Base-by-base conservation (phyloP, 1,284 basidiomycete species). In the Polyporus tsugae region DNA sequence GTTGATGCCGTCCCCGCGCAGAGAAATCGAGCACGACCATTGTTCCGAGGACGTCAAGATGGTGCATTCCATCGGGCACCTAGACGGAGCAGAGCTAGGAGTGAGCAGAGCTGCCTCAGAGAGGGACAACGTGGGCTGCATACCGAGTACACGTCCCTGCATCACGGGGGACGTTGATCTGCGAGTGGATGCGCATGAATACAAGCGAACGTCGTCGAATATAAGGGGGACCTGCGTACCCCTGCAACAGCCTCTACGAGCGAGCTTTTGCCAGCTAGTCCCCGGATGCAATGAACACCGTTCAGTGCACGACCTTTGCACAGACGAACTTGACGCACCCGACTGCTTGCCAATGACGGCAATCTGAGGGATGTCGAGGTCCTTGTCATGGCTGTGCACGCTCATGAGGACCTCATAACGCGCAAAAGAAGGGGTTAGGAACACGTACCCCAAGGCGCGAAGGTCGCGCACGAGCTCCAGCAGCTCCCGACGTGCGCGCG, bases 101-200 rank as follows among this genome's bases (percentile, higher is more conserved):
- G 15, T 60, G 3, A 53, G 36, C 15, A 38, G 6, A 17, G n/a
- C 1, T 19, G 35, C 17, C 19, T 35, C 6, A 39, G 9, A 52
- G 22, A 59, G 52, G 53, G 11, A 52, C 22, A 25, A 41, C 66
- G 29, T 4, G 35, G 33, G 60, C 10, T 6, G n/a, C 44, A 68
- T 55, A 86, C 88, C 87, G 79, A 0, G 88, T 90, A 65, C 88
- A 90, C 0, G 87, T 89, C 19, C 86, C 86, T 49, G 82, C 85
- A 49, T 89, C 87, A 19, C 88, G 79, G 19, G 88, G 88, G 29
- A 89, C 87, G 52, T 78, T 85, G 49, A 89, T 86, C 89, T 90
- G 60, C 17, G 1, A 13, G 17, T 7, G n/a, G 44, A 44, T 29
- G 39, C 5, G 39, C 11, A 25, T 36, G 11, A 49, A 36, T 19